Percentiles rank a stretch among this genome's conserved stretches.
These are phyloP conservation scores for Boletales sp. DNA, from an alignment of 768 basidiomycete species.

Conservation along the genomic window DNA sequence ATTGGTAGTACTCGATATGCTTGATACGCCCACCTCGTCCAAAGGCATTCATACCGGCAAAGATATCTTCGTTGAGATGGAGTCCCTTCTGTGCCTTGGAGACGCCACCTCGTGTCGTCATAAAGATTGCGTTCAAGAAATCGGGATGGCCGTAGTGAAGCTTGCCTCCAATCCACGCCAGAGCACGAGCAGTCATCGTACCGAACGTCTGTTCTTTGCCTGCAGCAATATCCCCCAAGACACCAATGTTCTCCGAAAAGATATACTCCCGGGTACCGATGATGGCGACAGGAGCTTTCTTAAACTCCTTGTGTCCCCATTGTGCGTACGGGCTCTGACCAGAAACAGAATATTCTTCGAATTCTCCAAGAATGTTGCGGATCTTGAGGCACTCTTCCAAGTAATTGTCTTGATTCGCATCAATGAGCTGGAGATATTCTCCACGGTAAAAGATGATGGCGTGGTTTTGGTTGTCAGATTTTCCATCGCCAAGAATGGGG, in stretches of 20 bases:
- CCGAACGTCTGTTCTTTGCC: constrained; percentile 99
- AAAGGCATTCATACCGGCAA: constrained; percentile 98
- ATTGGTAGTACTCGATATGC: constrained; percentile 99
- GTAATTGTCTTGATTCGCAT: constrained; percentile 99
- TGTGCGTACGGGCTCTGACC: constrained; percentile 95
- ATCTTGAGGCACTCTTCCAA: constrained; percentile 99
- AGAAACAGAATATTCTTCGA: constrained; percentile 89
- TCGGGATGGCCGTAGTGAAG: constrained; percentile 99
- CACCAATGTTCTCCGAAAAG: constrained; percentile 99
- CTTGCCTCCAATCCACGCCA: constrained; percentile 98
- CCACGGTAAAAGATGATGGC: constrained; percentile 99
- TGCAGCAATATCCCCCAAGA: constrained; percentile 97
- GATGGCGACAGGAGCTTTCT: constrained; percentile 89
- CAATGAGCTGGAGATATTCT: constrained; percentile 98
- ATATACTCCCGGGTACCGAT: constrained; percentile 99
- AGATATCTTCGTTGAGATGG: constrained; percentile 99
- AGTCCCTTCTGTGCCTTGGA: constrained; percentile 99
- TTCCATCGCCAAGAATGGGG: constrained; percentile 97
- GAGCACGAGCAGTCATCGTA: constrained; percentile 91
- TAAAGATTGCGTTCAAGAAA: constrained; percentile 97
- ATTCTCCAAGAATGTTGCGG: constrained; percentile 94
- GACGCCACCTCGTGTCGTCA: constrained; percentile 97
- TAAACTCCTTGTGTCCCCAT: constrained; percentile 93
- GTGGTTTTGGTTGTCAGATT: constrained; percentile 99
- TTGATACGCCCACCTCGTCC: constrained; percentile 98